Percentiles rank a stretch among this genome's conserved stretches.
These are phyloP conservation scores for Scheffersomyces parashehatae DNA, from an alignment of 1,139 yeast genomes.

Conservation along the genomic window DNA sequence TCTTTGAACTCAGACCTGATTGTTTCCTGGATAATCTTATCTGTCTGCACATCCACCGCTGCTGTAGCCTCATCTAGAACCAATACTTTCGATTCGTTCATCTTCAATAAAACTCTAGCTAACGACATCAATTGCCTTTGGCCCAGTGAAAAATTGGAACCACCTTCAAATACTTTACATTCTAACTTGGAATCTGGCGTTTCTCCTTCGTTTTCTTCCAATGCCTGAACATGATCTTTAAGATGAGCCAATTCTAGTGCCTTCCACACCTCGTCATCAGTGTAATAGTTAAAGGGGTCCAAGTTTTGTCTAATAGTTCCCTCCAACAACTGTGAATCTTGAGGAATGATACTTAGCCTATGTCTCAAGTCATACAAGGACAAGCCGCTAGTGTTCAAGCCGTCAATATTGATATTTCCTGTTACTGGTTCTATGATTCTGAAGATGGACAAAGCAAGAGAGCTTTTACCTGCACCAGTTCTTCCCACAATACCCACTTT, in stretches of 20 bases:
- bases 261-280: conserved; percentile 56
- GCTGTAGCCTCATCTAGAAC: conserved; percentile 86
- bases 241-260: conserved; percentile 56
- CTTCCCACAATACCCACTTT: conserved; percentile 95
- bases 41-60: conserved; percentile 81
- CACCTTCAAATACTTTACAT: conserved; percentile 61
- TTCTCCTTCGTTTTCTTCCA: conserved; percentile 23
- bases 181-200: conserved; percentile 32
- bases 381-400: conserved; percentile 44
- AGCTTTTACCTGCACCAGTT: conserved; percentile 97
- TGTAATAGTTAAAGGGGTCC: conserved; percentile 55
- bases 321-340: conserved; percentile 66
- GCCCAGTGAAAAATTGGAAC: conserved; percentile 73
- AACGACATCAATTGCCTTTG: conserved; percentile 76
- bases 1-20: conserved; percentile 63
- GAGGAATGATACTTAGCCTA: conserved; percentile 64
- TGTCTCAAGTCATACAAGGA: conserved; percentile 54
- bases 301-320: conserved; percentile 62
- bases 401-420: conserved; percentile 57
- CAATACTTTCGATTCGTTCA: conserved; percentile 55
- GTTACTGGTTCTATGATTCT: conserved; percentile 73
- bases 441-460: conserved; percentile 85
- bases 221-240: conserved; percentile 42
- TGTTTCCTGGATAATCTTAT: conserved; percentile 70
- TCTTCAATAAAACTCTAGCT: conserved; percentile 66